phyloP scores from a whole-genome alignment of 139 green algal species.

The Tetradesmus lagerheimii region DNA sequence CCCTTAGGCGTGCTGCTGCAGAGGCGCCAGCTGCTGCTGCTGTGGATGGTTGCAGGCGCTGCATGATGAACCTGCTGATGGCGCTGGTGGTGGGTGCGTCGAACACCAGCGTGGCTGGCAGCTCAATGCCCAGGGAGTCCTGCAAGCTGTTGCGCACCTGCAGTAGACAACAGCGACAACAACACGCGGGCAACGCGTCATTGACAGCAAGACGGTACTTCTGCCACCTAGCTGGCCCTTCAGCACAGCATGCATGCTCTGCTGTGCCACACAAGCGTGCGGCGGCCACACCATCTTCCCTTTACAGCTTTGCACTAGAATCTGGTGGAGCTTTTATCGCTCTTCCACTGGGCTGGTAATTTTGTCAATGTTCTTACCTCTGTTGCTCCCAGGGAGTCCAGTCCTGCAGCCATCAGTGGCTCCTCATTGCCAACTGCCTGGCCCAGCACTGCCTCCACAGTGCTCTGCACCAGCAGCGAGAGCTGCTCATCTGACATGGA shows the following conservation, averaged over 20 bases:
- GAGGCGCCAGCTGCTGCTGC: not conserved
- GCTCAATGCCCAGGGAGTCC: slow-evolving; percentile 60
- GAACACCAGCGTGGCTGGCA: slow-evolving; percentile 76
- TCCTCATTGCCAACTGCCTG: slow-evolving; percentile 28
- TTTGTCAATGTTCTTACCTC: slow-evolving; percentile 70
- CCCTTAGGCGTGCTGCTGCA: not conserved
- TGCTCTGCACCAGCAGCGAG: slow-evolving; percentile 36
- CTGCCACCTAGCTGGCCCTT: no score
- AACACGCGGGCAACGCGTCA: no score
- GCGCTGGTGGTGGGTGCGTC: slow-evolving; percentile 35
- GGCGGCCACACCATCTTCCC: no score
- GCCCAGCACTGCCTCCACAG: slow-evolving; percentile 45
- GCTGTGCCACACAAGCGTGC: no score
- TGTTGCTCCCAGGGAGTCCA: slow-evolving; percentile 82
- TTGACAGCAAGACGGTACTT: no score
- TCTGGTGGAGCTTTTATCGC: no score
- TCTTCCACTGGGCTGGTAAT: no score
- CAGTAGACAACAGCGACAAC: not conserved
- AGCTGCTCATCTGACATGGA: slow-evolving; percentile 6
- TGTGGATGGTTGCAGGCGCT: not conserved
- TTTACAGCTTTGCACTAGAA: no score
- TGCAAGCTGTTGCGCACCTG: slow-evolving; percentile 40
- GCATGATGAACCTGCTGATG: slow-evolving; percentile 28
- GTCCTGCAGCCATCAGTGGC: slow-evolving; percentile 59
- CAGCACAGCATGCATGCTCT: no score